Evolutionary conservation across 2,329 filamentous ascomycete species (phyloP).

Genomic region (Ascochyta rabiei): DNA sequence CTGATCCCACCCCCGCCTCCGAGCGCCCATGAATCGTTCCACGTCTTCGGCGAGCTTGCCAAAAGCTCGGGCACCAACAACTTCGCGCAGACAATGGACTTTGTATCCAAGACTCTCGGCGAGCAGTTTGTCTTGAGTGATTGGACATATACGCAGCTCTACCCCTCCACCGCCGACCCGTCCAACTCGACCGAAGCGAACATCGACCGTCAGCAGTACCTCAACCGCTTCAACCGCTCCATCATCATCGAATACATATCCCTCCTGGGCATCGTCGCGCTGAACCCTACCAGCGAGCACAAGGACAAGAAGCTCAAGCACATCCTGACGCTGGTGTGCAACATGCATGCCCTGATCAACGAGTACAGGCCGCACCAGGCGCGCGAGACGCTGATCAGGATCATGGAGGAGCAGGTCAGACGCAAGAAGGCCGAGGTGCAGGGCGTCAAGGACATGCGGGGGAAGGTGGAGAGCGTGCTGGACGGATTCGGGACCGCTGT

Average conservation of each 20-base stretch:
- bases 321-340: conserved; percentile 81
- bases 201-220: conserved; percentile 62
- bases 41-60: conserved; percentile 73
- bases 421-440: conserved; percentile 74
- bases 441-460: conserved; percentile 68
- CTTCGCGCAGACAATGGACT: conserved; percentile 34
- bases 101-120: conserved; percentile 35
- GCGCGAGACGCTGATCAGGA: conserved; percentile 80
- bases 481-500: conserved; percentile 62
- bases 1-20: conserved; percentile 84
- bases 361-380: conserved; percentile 94
- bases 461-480: conserved; percentile 75
- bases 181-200: conserved; percentile 53
- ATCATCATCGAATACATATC: conserved; percentile 89
- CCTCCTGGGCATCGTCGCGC: conserved; percentile 72
- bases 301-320: conserved; percentile 77
- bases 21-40: conserved; percentile 67
- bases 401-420: conserved; percentile 86
- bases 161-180: conserved; percentile 53
- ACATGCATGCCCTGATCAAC: conserved; percentile 92
- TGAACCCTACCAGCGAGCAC: conserved; percentile 67
- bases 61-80: conserved; percentile 32
- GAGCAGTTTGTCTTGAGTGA: conserved; percentile 66
- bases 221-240: conserved; percentile 81
- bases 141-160: conserved; percentile 74